phyloP scores from a whole-genome alignment of 169 alveolate genomes.

The Babesia sp. region DNA sequence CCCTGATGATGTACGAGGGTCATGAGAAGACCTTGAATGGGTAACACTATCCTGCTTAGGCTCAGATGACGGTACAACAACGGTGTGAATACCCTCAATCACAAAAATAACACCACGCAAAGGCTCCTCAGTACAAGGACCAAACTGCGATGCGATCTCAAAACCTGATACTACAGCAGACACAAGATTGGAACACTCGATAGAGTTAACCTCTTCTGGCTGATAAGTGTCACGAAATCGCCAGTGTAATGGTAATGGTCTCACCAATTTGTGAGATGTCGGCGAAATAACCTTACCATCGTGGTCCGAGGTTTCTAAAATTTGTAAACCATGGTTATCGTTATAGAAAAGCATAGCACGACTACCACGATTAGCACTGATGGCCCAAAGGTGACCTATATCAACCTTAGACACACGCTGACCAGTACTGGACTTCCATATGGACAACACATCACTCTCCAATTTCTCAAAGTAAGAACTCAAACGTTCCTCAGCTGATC shows the following conservation, averaged over 20 bases:
- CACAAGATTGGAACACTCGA: constrained; percentile 40
- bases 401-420: constrained; percentile 5
- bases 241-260: constrained; percentile 49
- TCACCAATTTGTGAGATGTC: constrained; percentile 6
- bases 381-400: constrained; percentile 66
- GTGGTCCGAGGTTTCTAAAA: neutral
- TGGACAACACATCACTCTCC: constrained; percentile 36
- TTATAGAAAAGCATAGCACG: constrained; percentile 60
- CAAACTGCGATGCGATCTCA: constrained; percentile 90
- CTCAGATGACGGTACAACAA: neutral
- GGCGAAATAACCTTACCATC: neutral
- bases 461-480: constrained; percentile 19
- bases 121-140: constrained; percentile 95
- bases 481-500: constrained; percentile 15
- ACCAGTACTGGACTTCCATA: constrained; percentile 7
- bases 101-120: constrained; percentile 75
- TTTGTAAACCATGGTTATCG: constrained; percentile 13
- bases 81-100: constrained; percentile 44
- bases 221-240: constrained; percentile 50
- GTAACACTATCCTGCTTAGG: neutral
- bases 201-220: constrained; percentile 24
- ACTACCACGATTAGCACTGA: constrained; percentile 54
- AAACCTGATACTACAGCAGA: constrained; percentile 84
- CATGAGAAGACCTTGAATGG: neutral
- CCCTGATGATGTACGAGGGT: neutral